Percentiles rank a stretch among this genome's conserved stretches.
Evolutionary conservation across 768 basidiomycete species (phyloP).

Genomic region (Leccinum imitatum): DNA sequence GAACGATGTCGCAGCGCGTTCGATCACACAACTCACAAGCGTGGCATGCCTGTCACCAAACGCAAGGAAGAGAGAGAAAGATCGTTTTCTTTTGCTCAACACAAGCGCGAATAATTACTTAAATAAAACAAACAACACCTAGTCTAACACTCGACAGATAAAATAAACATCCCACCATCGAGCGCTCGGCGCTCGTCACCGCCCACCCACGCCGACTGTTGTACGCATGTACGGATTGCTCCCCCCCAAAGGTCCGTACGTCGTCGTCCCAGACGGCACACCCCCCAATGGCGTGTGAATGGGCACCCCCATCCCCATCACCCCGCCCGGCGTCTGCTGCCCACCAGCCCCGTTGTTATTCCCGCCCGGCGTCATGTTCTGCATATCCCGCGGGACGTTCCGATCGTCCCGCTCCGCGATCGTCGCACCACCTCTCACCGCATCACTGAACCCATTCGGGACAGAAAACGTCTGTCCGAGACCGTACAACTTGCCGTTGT

Average conservation of each 20-base stretch:
- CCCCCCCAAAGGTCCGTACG: constrained; percentile 57
- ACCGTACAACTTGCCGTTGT: constrained; percentile 81
- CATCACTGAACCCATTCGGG: constrained; percentile 65
- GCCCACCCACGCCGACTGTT: constrained; percentile 51
- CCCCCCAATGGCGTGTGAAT: constrained; percentile 43
- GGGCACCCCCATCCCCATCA: constrained; percentile 47
- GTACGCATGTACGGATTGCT: constrained; percentile 69
- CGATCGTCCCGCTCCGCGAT: constrained; percentile 81
- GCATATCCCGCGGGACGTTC: constrained; percentile 43
- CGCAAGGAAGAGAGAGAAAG: not conserved
- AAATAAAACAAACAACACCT: constrained; percentile 21
- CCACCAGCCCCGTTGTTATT: constrained; percentile 32
- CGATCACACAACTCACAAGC: too few relatives aligned
- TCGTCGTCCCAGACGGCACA: constrained; percentile 45
- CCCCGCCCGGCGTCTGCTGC: constrained; percentile 37
- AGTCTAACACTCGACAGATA: constrained; percentile 21
- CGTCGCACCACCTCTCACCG: constrained; percentile 70
- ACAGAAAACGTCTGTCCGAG: constrained; percentile 76
- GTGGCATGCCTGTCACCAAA: not conserved
- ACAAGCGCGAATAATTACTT: constrained; percentile 35
- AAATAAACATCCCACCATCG: constrained; percentile 8
- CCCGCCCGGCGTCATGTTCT: constrained; percentile 55
- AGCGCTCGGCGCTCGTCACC: constrained; percentile 31
- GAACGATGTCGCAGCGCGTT: not conserved
- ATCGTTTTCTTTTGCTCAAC: constrained; percentile 3